Conservation (phyloP, 306 rosid species). For the Cicer yamashitae region DNA sequence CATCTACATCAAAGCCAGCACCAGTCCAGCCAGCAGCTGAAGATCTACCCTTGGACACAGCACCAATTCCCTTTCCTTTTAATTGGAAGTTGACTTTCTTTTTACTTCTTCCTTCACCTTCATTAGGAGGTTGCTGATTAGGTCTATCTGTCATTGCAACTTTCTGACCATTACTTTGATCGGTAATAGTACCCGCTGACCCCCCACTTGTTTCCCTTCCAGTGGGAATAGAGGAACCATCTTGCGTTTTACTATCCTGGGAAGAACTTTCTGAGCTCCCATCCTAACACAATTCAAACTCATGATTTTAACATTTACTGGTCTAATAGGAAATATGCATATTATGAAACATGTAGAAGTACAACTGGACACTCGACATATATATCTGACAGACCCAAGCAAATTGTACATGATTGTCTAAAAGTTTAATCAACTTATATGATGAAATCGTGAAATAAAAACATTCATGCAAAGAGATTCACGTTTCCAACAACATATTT, state of each 20-base stretch:
- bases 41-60: slow-evolving; percentile 76
- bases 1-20: slow-evolving; percentile 89
- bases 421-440: slow-evolving; percentile 29
- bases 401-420: background rate
- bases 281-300: slow-evolving; percentile 59
- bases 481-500: slow-evolving; percentile 6
- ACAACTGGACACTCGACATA: background rate
- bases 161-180: slow-evolving; percentile 55
- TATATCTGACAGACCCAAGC: slow-evolving; percentile 1
- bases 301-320: slow-evolving; percentile 35
- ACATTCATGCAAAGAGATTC: background rate
- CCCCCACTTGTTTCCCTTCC: slow-evolving; percentile 56
- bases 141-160: slow-evolving; percentile 53
- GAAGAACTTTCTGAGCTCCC: slow-evolving; percentile 53
- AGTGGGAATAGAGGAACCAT: slow-evolving; percentile 54
- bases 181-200: slow-evolving; percentile 45
- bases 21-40: slow-evolving; percentile 87
- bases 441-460: background rate
- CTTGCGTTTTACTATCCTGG: slow-evolving; percentile 48
- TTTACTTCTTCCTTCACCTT: slow-evolving; percentile 71
- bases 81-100: slow-evolving; percentile 75
- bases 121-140: slow-evolving; percentile 54
- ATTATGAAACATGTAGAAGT: slow-evolving; percentile 22
- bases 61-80: slow-evolving; percentile 90
- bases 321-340: slow-evolving; percentile 26